Base-by-base conservation (phyloP, 352 stramenopile species). In the Phytopythium sindhum region DNA sequence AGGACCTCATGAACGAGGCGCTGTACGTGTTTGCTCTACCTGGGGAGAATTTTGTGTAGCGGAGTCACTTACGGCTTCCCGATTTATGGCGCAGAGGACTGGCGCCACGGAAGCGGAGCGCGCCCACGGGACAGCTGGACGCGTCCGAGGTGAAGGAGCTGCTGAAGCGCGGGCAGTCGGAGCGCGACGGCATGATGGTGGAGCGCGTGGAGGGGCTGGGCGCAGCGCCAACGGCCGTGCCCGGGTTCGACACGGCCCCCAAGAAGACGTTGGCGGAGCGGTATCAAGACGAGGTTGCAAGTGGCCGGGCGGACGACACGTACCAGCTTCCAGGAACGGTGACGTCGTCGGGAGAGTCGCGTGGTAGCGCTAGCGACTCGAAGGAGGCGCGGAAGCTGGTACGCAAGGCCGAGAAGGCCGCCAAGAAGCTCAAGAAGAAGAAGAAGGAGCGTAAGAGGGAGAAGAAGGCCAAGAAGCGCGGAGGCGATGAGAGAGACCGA, bases 1-100 rank as follows among this genome's bases (percentile, higher is more conserved):
- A 96, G 61, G 89, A 97, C 33, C 72, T 96, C 42, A 95, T 97
- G 76, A 95, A 97, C 70, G 79, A 96, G 68, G 86, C 89, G 28
- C 66, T 97, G 81, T 93, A 85, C 47, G 85, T 80, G 14, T 51
- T 42, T n/a, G 21, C 2, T 28, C 1, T n/a, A n/a, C n/a, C n/a
- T n/a, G n/a, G n/a, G n/a, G n/a, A n/a, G n/a, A n/a, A n/a, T n/a
- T n/a, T n/a, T n/a, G n/a, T n/a, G n/a, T n/a, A n/a, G n/a, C n/a
- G n/a, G n/a, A n/a, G n/a, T 15, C 54, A n/a, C 23, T 61, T 57
- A 26, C 39, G 53, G 29, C 1, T 29, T 52, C 5, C 33, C 59
- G 37, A 41, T 4, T 54, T 51, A 10, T 67, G 12, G 39, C 53
- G 1, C 57, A 94, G 86, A 29, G 89, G 87, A 7, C 81, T 94